These are phyloP conservation scores for Dactylorhiza incarnata DNA, from an alignment of 106 monocot genomes.

Conservation along the genomic window DNA sequence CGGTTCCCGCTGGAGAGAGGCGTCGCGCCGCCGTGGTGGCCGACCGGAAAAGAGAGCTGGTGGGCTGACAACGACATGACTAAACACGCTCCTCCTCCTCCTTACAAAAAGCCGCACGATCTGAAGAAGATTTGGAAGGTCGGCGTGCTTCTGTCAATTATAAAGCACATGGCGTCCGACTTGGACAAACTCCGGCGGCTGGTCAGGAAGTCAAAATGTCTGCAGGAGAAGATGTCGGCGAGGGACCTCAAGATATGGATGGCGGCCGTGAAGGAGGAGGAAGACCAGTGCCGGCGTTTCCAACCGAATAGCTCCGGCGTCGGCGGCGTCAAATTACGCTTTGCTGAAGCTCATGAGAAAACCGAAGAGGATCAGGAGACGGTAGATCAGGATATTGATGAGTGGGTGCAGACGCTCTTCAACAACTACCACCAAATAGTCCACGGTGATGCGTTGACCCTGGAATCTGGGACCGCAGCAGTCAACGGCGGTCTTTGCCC, in stretches of 20 bases:
- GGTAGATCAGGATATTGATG: too few species aligned
- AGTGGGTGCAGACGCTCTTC: too few species aligned
- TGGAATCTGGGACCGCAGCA: too few species aligned
- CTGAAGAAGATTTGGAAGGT: constrained; percentile 15
- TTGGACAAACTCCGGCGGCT: constrained; percentile 9
- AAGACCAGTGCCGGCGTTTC: not conserved
- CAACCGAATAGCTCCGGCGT: not conserved
- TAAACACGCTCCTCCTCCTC: not conserved
- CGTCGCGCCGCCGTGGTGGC: constrained; percentile 21
- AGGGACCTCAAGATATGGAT: constrained; percentile 18
- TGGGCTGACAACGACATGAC: constrained; percentile 1
- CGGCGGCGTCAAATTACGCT: too few species aligned
- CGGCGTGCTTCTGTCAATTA: constrained; percentile 19
- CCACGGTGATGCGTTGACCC: too few species aligned
- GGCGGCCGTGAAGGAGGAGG: not conserved
- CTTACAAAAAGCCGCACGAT: constrained; percentile 16
- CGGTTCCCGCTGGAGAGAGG: constrained; percentile 6
- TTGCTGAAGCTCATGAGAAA: not conserved
- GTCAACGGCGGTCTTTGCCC: too few species aligned
- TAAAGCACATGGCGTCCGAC: constrained; percentile 30
- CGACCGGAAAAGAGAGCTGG: constrained; percentile 1
- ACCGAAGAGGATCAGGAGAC: not conserved
- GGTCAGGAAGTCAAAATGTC: constrained; percentile 27
- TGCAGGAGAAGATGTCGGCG: constrained; percentile 32
- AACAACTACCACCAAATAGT: too few species aligned